Base-by-base conservation (phyloP, 2,329 filamentous ascomycete genomes). In the Aspergillus fischeri region DNA sequence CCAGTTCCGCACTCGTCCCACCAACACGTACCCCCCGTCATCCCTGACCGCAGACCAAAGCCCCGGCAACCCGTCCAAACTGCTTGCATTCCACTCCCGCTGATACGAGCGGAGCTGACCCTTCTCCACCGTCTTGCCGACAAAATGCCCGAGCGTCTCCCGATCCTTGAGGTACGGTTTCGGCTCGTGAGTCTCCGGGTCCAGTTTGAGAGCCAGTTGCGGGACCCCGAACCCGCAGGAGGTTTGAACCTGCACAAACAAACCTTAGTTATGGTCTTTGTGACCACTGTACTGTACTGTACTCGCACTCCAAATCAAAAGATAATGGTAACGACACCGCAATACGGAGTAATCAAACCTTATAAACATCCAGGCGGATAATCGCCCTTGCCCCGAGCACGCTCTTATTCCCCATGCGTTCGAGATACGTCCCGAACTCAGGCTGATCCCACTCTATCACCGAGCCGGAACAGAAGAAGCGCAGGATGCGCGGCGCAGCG, bases 191-290 rank as follows among this genome's bases (percentile, higher is more conserved):
- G 61, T 65, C 3, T 67, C 54, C 3, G 63, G 56, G 56, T 80
- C 77, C 7, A 73, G 59, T 8, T 60, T 66, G 66, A 78, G 64
- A 63, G 75, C 63, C 11, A 86, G 71, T 29, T 79, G 74, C 1
- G 86, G 86, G 7, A 89, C 85, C 25, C 82, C 84, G 63, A 80
- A 89, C 6, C 87, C 86, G 66, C 86, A 90, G 52, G 81, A 84
- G 9, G 84, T 88, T 77, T 88, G 85, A n/a, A 64, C 61, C 64
- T 65, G 28, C 25, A 54, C 3, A 85, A 85, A 79, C 71, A 75
- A n/a, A 3, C 4, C 24, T 25, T 21, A 21, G 21, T 21, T 21
- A 4, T 3, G 29, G 11, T 32, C 11, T 10, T 32, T 5, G 14
- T 11, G 29, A 32, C 4, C 10, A 32, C 10, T 32, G 29, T 21